Percentiles rank a stretch among this genome's conserved stretches.
Evolutionary conservation across 2,329 filamentous ascomycete genomes (phyloP).

Genomic region (Aspergillus sp.): DNA sequence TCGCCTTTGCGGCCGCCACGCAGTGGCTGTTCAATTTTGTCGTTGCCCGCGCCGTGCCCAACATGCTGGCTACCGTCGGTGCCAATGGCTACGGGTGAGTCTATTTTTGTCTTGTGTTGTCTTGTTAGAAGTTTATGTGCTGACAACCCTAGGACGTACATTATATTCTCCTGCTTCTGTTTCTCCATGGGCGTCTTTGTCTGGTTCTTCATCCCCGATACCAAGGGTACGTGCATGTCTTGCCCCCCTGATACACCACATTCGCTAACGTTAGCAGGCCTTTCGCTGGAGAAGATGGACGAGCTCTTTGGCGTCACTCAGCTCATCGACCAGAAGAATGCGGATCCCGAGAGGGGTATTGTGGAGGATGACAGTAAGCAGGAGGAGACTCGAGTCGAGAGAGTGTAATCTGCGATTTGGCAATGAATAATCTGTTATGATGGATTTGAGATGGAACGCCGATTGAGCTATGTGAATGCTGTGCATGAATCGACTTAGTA

Average conservation of each 20-base stretch:
- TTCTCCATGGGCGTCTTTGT: constrained; percentile 64
- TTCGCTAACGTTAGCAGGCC: constrained; percentile 20
- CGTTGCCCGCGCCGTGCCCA: constrained; percentile 64
- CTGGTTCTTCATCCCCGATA: constrained; percentile 69
- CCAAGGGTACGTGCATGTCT: constrained; percentile 54
- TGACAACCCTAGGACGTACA: constrained; percentile 55
- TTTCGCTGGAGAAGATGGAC: constrained; percentile 63
- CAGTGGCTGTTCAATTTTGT: constrained; percentile 76
- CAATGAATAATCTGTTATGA: too few relatives aligned
- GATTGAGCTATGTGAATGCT: too few relatives aligned
- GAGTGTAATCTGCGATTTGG: background rate
- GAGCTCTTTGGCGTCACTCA: constrained; percentile 63
- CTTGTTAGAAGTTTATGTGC: too few relatives aligned
- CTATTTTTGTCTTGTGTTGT: constrained; percentile 17
- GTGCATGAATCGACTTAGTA: too few relatives aligned
- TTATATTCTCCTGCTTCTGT: constrained; percentile 67
- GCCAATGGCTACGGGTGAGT: constrained; percentile 48
- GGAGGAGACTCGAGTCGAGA: constrained; percentile 6
- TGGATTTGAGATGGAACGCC: too few relatives aligned
- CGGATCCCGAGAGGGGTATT: constrained; percentile 16
- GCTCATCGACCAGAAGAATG: constrained; percentile 24
- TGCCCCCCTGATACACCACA: background rate
- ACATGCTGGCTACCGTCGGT: constrained; percentile 61
- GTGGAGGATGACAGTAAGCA: constrained; percentile 8
- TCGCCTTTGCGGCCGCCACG: constrained; percentile 64